Evolutionary conservation across 331 rosid species (phyloP), one percentile per base, ranked within the genome.

Genomic region (Pyrus hybrid): DNA sequence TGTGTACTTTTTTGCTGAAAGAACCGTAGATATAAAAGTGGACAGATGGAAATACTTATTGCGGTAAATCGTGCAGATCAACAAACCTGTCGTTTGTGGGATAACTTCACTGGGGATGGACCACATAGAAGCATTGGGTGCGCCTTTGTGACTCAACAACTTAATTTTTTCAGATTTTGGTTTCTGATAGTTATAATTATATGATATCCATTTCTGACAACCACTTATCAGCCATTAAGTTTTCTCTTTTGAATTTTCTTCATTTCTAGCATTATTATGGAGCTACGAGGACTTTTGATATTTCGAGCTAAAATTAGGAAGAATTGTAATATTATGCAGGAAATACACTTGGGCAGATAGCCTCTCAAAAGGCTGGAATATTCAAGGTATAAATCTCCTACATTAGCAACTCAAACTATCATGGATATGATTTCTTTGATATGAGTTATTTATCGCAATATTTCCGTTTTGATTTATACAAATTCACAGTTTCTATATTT

Each of bases 81-180:
- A 85, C 69, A 74, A 85, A 76, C 96, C 90, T 70, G 70, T 87
- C 41, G 96, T 87, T 56, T 90, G 96, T 45, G 97, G 93, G 83
- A 88, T 90, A 71, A 85, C 92, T 53, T 87, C 97, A 64, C 79
- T 92, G 69, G 91, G 93, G 79, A 80, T 88, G 90, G 97, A 92
- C 85, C 97, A 90, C 60, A 75, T 81, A 32, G 93, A 88, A 79
- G 61, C 77, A 57, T 82, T 88, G 74, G 97, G 97, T 90, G 76
- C 9, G 83, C 73, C 72, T 70, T 58, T 73, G 56, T 68, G 13
- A 35, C 26, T 22, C 65, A 67, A 70, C 49, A 72, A n/a, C 37
- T 63, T 73, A 12, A 51, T 76, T 47, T 79, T 83, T 70, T 25
- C 63, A 74, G 67, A 25, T 43, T 81, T 47, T 72, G 71, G 74